Evolutionary conservation across 2,329 filamentous ascomycete species (phyloP).

Genomic region (Zymoseptoria ardabiliae): DNA sequence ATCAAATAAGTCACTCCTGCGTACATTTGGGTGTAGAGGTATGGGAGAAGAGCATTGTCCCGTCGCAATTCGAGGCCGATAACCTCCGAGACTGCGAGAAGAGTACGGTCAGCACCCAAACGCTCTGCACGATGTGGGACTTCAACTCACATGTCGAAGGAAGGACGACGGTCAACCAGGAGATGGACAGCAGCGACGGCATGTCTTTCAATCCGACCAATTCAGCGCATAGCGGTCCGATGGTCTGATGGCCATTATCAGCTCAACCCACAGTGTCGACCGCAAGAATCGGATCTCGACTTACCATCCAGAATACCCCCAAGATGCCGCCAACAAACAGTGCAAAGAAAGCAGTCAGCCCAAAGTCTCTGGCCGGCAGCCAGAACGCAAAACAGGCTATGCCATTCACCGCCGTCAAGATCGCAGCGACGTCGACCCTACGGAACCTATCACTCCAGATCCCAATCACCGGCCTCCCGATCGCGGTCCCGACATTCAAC

Average conservation of each 20-base stretch:
- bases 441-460: conserved; percentile 40
- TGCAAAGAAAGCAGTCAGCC: conserved; percentile 37
- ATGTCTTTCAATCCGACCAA: conserved; percentile 36
- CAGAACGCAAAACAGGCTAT: conserved; percentile 39
- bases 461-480: conserved; percentile 43
- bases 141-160: conserved; percentile 30
- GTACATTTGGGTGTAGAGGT: conserved; percentile 36
- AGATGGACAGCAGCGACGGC: conserved; percentile 34
- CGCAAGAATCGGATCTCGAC: too few relatives aligned
- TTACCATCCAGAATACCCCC: conserved; percentile 44
- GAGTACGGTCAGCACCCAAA: background rate
- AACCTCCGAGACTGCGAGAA: conserved; percentile 30
- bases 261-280: too few relatives aligned
- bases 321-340: conserved; percentile 39
- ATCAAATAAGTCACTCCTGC: conserved; percentile 31
- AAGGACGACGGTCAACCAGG: conserved; percentile 32
- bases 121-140: background rate
- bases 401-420: conserved; percentile 34
- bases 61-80: conserved; percentile 36
- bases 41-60: conserved; percentile 18
- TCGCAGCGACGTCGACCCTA: conserved; percentile 36
- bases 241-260: conserved; percentile 23
- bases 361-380: conserved; percentile 39
- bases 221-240: conserved; percentile 36
- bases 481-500: conserved; percentile 42